Base-by-base conservation (phyloP, 192 early-diverging fungal genomes). In the Backusella circina region DNA sequence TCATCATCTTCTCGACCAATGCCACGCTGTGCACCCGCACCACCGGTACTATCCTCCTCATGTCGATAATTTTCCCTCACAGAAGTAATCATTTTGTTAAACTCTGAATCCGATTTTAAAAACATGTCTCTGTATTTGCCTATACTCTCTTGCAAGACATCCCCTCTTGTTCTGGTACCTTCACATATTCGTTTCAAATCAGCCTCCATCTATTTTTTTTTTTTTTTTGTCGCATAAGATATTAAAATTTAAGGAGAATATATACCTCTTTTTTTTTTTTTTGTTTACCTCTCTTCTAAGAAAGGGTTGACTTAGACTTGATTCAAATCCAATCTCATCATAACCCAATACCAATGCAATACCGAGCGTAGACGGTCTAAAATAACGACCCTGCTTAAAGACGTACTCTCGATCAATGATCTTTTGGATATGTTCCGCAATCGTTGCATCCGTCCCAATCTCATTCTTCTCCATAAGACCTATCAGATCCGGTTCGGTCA, bases 401-500 rank as follows among this genome's bases (percentile, higher is more conserved):
- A 88, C 91, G 79, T 99, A 99, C 41, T 97, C 89, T 13, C 98
- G 90, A 1, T 93, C 91, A 12, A 91, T 88, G 37, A 99, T 93
- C 65, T 90, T 98, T 76, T 96, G 94, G 77, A 99, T 99, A 70
- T 98, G 97, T 37, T 97, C 93, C 8, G 92, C 92, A 35, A 98
- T 98, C 0, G 97, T 99, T 0, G 98, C 97, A 80, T 99, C 98
- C 6, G 98, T 99, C 15, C 93, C 98, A 47, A 99, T 98, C 18
- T 94, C 95, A 75, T 93, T 93, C 80, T 93, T 91, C 71, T 98
- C 95, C 96, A 99, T 98, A 26, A 93, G 72, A 0, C 85, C 86
- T 76, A 99, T 95, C 37, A 99, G 85, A 33, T 98, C 96, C 12
- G 89, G 84, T 74, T 97, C 96, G 0, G 91, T 94, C 23, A 99